Base-by-base conservation (phyloP, 2,329 filamentous ascomycete species). In the Trichophyton equinum region DNA sequence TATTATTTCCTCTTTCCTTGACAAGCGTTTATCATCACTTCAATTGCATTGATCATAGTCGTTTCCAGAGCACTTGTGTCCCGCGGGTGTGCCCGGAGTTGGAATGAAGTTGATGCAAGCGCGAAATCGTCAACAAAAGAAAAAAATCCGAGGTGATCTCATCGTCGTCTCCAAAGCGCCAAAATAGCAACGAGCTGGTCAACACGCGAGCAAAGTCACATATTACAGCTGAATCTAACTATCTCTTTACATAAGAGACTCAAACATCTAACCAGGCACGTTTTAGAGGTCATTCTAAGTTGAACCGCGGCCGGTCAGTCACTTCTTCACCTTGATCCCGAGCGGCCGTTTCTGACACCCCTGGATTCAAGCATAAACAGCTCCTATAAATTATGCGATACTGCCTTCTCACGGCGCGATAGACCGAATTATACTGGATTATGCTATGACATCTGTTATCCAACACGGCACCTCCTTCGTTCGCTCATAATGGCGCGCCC, bases 401-500 rank as follows among this genome's bases (percentile, higher is more conserved):
- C 13, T 51, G 22, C 22, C 25, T 51, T 13, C 25, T 25, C 25
- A 27, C 22, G 6, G 46, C 30, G 4, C 22, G 13, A 25, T 51
- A 51, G 22, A 27, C 51, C 15, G 27, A n/a, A 22, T 55, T 38
- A 3, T 33, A 18, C 20, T 36, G 51, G 25, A 33, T 13, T 18
- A 36, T n/a, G 27, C n/a, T 27, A 55, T 55, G 51, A 55, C 7
- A 55, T 55, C 7, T 36, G 33, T 25, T 36, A 15, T 36, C 8
- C 15, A 3, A 49, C 25, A 38, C 18, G 33, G 15, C 42, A 30
- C 36, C 7, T 55, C 30, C 42, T 46, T 3, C 30, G 20, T 27
- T 53, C 51, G 51, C 13, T 36, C 56, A 62, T 30, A 58, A 65
- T 66, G 60, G 63, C 68, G 58, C 68, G 68, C 22, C 68, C 70